These are phyloP conservation scores for Blastobotrys chiropterorum DNA, from an alignment of 805 yeast genomes.

Conservation along the genomic window DNA sequence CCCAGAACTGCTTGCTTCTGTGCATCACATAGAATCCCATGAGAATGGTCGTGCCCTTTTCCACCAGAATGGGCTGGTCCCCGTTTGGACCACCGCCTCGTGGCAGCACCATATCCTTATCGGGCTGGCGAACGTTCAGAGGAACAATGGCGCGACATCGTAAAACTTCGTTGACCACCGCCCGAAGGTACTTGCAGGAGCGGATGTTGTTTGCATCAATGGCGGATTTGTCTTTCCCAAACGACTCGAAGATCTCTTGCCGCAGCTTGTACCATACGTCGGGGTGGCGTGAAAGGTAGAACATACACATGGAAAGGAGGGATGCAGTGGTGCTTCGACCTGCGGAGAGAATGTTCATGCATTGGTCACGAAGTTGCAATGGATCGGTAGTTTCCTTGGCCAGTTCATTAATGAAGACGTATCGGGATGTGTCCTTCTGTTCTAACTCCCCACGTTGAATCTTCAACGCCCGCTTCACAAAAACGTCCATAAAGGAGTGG, in stretches of 20 bases:
- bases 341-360: slow-evolving; percentile 42
- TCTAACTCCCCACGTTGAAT: slow-evolving; percentile 4
- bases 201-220: slow-evolving; percentile 37
- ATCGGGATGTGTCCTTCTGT: slow-evolving; percentile 13
- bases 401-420: slow-evolving; percentile 41
- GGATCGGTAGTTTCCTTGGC: slow-evolving; percentile 43
- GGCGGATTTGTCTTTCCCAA: slow-evolving; percentile 21
- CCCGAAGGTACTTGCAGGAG: slow-evolving; percentile 38
- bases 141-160: slow-evolving; percentile 51
- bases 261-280: slow-evolving; percentile 34
- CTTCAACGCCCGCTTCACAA: slow-evolving; percentile 36
- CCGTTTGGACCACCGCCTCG: slow-evolving; percentile 41
- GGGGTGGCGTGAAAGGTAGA: slow-evolving; percentile 39
- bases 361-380: slow-evolving; percentile 39
- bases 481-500: slow-evolving; percentile 34
- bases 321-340: slow-evolving; percentile 50
- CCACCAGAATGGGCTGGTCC: slow-evolving; percentile 31
- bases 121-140: slow-evolving; percentile 37
- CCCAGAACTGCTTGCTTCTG: slow-evolving; percentile 33
- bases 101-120: slow-evolving; percentile 39
- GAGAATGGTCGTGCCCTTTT: slow-evolving; percentile 34
- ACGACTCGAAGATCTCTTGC: slow-evolving; percentile 18
- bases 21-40: slow-evolving; percentile 38
- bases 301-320: slow-evolving; percentile 37
- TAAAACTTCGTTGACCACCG: slow-evolving; percentile 40